These are phyloP conservation scores for Clarireedia paspali DNA, from an alignment of 2,329 filamentous ascomycete genomes.

Conservation along the genomic window DNA sequence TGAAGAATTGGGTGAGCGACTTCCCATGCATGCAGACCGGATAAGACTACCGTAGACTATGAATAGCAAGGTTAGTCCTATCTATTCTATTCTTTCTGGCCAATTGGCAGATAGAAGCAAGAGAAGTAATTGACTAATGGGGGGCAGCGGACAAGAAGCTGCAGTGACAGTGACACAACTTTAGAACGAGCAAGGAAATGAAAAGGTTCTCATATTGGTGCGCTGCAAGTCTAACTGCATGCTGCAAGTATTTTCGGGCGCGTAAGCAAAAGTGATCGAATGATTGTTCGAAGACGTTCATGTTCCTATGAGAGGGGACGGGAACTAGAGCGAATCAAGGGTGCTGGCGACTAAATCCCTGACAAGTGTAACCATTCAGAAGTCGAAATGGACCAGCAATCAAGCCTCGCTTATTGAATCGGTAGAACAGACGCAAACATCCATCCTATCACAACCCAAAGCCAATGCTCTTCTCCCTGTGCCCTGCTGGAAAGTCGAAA, in stretches of 20 bases:
- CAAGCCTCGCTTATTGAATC: not conserved
- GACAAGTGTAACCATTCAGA: slow-evolving; percentile 5
- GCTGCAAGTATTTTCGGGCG: slow-evolving; percentile 14
- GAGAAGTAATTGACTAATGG: slow-evolving; percentile 4
- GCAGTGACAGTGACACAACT: not conserved
- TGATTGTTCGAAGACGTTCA: too few relatives aligned
- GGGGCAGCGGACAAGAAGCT: not conserved
- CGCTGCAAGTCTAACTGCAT: too few relatives aligned
- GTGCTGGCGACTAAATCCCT: slow-evolving; percentile 16
- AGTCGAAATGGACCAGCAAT: not conserved
- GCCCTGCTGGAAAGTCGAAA: too few relatives aligned
- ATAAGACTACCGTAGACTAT: slow-evolving; percentile 5
- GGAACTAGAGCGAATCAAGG: slow-evolving; percentile 11
- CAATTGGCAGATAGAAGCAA: slow-evolving; percentile 5
- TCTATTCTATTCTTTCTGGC: not conserved
- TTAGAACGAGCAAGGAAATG: too few relatives aligned
- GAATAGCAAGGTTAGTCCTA: not conserved
- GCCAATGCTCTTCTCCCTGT: not conserved
- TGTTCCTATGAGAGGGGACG: not conserved
- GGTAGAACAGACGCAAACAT: slow-evolving; percentile 4
- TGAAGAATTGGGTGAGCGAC: not conserved
- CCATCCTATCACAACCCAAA: not conserved
- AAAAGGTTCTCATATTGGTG: too few relatives aligned
- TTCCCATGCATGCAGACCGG: not conserved
- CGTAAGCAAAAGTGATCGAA: slow-evolving; percentile 12